phyloP scores from a whole-genome alignment of 768 basidiomycete species.

The Termitomyces sp. region DNA sequence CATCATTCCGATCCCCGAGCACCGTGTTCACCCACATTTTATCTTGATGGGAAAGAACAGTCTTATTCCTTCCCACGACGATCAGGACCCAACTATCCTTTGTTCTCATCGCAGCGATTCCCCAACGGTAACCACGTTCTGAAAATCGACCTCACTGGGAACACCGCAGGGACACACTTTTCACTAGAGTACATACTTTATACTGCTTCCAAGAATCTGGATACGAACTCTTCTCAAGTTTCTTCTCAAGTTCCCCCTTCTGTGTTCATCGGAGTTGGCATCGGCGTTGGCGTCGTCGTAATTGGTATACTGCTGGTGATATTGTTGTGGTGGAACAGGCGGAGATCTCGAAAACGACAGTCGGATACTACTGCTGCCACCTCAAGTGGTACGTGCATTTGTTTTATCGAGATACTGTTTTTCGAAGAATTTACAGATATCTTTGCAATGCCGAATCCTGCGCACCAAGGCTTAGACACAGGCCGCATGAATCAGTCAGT shows the following conservation, averaged over 20 bases:
- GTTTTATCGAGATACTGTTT: not conserved
- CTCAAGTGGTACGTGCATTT: not conserved
- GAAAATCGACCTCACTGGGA: not conserved
- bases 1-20: not conserved
- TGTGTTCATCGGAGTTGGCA: slow-evolving; percentile 1
- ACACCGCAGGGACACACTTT: not conserved
- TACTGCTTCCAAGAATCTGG: not conserved
- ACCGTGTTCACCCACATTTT: not conserved
- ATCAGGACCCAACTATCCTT: not conserved
- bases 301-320: not conserved
- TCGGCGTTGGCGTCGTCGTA: not conserved
- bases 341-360: not conserved
- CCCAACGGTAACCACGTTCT: not conserved
- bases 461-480: not conserved
- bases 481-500: not conserved
- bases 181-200: not conserved
- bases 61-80: not conserved
- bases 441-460: not conserved
- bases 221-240: not conserved
- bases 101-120: not conserved
- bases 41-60: not conserved
- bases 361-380: not conserved
- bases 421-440: not conserved
- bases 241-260: not conserved
- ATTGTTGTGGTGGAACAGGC: not conserved